Evolutionary conservation across 2,329 filamentous ascomycete species (phyloP).

Genomic region (Bipolaris cookei): DNA sequence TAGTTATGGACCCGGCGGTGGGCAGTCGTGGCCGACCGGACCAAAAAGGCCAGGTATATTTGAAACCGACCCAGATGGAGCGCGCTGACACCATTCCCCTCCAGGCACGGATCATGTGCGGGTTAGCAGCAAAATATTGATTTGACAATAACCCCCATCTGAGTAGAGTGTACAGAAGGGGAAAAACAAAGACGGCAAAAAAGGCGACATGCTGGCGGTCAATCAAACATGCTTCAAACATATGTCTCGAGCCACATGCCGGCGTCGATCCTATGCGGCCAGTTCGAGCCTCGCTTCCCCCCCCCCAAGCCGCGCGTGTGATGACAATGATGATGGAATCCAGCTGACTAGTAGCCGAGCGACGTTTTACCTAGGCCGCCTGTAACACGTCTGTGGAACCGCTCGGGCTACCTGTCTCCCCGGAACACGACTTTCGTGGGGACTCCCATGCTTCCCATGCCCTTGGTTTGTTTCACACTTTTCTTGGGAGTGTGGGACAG

Average conservation of each 20-base stretch:
- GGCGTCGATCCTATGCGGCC: conserved; percentile 11
- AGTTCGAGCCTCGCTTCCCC: neutral
- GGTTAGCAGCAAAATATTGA: no score
- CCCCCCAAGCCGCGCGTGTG: neutral
- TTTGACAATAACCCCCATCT: neutral
- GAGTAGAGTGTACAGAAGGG: conserved; percentile 1
- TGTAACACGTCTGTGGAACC: conserved; percentile 11
- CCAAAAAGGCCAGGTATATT: conserved; percentile 10
- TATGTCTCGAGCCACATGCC: conserved; percentile 9
- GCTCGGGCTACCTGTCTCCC: conserved; percentile 10
- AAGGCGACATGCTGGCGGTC: conserved; percentile 4
- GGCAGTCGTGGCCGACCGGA: neutral
- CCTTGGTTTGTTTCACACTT: conserved; percentile 12
- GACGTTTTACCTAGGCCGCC: conserved; percentile 8
- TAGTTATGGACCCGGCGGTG: conserved; percentile 8
- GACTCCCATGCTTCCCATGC: neutral
- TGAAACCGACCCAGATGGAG: conserved; percentile 31
- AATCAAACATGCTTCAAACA: conserved; percentile 17
- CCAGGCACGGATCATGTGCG: conserved; percentile 2
- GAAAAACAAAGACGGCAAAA: conserved; percentile 1
- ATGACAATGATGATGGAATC: conserved; percentile 1
- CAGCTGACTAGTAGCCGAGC: conserved; percentile 1
- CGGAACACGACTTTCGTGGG: conserved; percentile 1
- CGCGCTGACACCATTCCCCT: conserved; percentile 13
- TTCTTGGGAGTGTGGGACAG: no score